Evolutionary conservation across 139 green algal species (phyloP), one percentile per base, ranked within the genome.

Genomic region (Pleodorina starrii): DNA sequence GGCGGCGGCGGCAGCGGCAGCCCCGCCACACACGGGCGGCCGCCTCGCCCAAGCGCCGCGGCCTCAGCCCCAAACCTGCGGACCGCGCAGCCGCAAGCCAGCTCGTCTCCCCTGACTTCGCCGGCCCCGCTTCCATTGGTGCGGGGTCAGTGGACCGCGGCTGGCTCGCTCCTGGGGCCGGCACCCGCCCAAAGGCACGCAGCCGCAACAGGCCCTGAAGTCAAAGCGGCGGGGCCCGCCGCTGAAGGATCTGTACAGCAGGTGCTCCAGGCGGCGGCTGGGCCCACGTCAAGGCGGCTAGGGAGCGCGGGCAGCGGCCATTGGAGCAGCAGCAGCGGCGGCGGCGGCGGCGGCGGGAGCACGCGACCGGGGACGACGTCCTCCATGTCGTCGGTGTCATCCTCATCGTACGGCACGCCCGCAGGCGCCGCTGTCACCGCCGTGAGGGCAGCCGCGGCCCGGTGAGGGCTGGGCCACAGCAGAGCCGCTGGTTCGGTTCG

Each of bases 361-460:
- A 76, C 29, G 68, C 25, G 68, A 25, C 68, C 68, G 35, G 68
- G 2, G 35, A 76, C 32, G 68, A 12, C 66, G 25, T 75, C 66
- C 19, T 75, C 66, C 19, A 11, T 23, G 46, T 76, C 68, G 68
- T 48, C 68, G 35, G 19, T 23, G 63, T 76, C 73, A 40, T 60
- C 73, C 5, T 48, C 68, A 48, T 76, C 68, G 14, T 46, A 76
- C 40, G 1, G 25, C 27, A 57, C 27, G 73, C 42, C 73, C 16
- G 73, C 43, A 19, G 73, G 73, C 23, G 27, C 23, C 21, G 73
- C 0, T 14, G 42, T 81, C 21, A 42, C 73, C 40, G 73, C 73
- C n/a, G 73, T 81, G 40, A 42, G 73, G 25, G 73, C 73, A 51
- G 11, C n/a, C n/a, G n/a, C n/a, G n/a, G n/a, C n/a, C n/a, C n/a